Base-by-base conservation (phyloP, 2,329 filamentous ascomycete species). In the Dryadomyces quercus-mongolicae region DNA sequence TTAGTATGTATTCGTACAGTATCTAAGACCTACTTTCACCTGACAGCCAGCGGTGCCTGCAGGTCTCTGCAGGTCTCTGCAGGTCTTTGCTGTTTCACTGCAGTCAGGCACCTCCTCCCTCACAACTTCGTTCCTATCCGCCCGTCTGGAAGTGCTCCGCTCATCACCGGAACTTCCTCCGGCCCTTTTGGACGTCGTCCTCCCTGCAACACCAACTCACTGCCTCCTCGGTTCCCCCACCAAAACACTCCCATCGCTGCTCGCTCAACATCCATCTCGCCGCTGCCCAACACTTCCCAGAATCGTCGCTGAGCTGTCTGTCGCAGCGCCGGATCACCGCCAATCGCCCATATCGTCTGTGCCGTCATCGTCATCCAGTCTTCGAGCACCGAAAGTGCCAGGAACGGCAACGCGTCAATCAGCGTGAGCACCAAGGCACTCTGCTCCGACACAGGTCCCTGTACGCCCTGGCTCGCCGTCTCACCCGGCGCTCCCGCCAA, bases 231-330 rank as follows among this genome's bases (percentile, higher is more conserved):
- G 13, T 74, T 76, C 12, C 82, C 86, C 91, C 91, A 95, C 91
- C 91, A 96, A 2, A 81, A 80, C 18, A 95, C 86, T 50, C 85
- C 89, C 36, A 86, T 76, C 44, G 84, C 81, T 7, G 88, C 85
- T 56, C 89, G 78, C 65, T 94, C 87, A 22, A 94, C 84, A 67
- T 95, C 90, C 81, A 95, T 86, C 70, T 95, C 89, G 3, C 89
- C 89, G 61, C 78, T 83, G 44, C 84, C 84, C 10, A 95, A 69
- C 2, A 89, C 77, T 55, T 93, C 84, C 83, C 87, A 90, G 66
- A 94, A 86, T 51, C 89, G 74, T 58, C 81, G 76, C 63, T 83
- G 82, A 42, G 84, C 87, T 2, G 74, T 71, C 49, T 82, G 76
- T 46, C 82, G 76, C 72, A 91, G 80, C 4, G 62, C 66, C 0